Evolutionary conservation across 2,329 filamentous ascomycete species (phyloP), one percentile per base, ranked within the genome.

Genomic region (Paecilomyces formosus): DNA sequence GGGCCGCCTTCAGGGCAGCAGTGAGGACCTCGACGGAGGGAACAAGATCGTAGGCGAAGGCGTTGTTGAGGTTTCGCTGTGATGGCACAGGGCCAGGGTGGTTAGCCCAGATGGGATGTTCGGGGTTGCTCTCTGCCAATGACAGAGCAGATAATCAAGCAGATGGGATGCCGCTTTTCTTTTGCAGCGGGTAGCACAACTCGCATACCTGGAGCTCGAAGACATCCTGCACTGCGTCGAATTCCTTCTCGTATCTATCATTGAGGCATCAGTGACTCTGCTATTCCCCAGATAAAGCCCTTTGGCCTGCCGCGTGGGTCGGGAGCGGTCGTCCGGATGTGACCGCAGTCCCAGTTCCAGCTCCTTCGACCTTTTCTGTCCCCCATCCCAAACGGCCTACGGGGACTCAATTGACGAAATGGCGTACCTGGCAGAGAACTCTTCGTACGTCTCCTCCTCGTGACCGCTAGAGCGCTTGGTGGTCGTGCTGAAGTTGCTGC

Each of bases 41-140:
- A 66, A 99, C 94, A 72, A 99, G 88, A 87, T 99, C 94, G 88
- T 99, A 99, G 74, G 94, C 94, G 81, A 99, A 99, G 76, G 92
- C 93, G 82, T 99, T 99, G 88, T 99, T 99, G 74, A 96, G 84
- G 83, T 96, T 96, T 79, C 92, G 90, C 85, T 92, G 73, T 65
- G 15, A 45, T 35, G 35, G 57, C 45, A 55, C n/a, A 21, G 8
- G 26, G 31, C 57, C 33, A 57, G 51, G 26, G 22, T 39, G 55
- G 31, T 56, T 57, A 57, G 56, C 58, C 55, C 30, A 31, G 52
- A 51, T 51, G 24, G 51, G 18, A 28, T 12, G 30, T 57, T 39
- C 31, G 51, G 51, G 49, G 64, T 64, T 58, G 24, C 57, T 58
- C 66, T 65, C 57, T 62, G 66, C 64, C 59, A 62, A 61, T 54